Base-by-base conservation (phyloP, 495 filamentous ascomycete species). In the Xylaria sp. region DNA sequence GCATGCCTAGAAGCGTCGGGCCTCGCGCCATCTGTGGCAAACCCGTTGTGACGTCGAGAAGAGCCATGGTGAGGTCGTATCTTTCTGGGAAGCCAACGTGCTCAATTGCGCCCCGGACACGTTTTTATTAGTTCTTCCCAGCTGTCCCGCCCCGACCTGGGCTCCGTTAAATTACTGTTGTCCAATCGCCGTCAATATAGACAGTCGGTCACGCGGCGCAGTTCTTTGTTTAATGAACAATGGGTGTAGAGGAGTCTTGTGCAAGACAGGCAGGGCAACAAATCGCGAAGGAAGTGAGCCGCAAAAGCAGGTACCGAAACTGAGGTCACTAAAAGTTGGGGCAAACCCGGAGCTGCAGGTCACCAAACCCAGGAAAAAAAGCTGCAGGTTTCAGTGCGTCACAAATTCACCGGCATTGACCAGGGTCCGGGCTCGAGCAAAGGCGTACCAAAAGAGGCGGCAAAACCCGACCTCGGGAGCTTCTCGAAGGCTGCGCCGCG, bases 1-100 rank as follows among this genome's bases (percentile, higher is more conserved):
- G 86, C 74, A 93, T 75, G 67, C 91, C 93, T 77, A 92, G 77
- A 44, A 86, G 58, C n/a, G 79, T 81, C 69, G 83, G 83, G 66
- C 81, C 82, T 64, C 79, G 79, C 65, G 75, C 75, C 43, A 79
- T 71, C 71, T 77, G 77, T 62, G 80, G 78, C 68, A 73, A 44
- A 9, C 46, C 48, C 71, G 44, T 55, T 12, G 78, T 69, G 63
- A 76, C 74, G 71, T 79, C 78, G 26, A 82, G 73, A 74, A 81
- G 72, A 69, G 78, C 79, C 82, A 84, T 83, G 74, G 46, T 74
- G 68, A 66, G 46, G 41, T 5, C 15, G 29, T 48, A 12, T 35
- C 8, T 31, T 21, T 26, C 37, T 48, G 7, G 35, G 4, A 31
- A 57, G n/a, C 8, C 21, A 12, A 17, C 19, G 15, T 53, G 19